A percentile compares a stretch with the other conserved stretches of the same genome.
Evolutionary conservation across 148 eudicot genomes (phyloP).

Genomic region (Cornus controversa): DNA sequence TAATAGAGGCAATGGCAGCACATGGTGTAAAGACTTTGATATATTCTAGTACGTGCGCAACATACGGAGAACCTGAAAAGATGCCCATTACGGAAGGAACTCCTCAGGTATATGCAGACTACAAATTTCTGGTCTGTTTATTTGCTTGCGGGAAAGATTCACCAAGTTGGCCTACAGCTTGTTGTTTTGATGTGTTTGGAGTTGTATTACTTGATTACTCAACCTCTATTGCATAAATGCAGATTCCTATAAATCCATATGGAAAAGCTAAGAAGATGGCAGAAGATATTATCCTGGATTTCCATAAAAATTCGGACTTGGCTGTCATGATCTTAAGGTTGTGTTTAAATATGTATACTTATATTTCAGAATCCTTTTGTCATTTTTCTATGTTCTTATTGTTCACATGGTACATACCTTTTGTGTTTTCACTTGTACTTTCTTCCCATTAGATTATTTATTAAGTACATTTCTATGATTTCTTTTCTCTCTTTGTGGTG

Average conservation of each 20-base stretch:
- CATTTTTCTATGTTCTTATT: not conserved
- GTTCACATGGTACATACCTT: not conserved
- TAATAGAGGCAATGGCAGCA: constrained; percentile 82
- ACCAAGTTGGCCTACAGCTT: not conserved
- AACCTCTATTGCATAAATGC: constrained; percentile 23
- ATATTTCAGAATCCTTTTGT: not conserved
- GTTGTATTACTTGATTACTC: not conserved
- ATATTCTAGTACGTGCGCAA: constrained; percentile 99
- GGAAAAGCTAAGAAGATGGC: constrained; percentile 99
- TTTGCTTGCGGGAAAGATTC: not conserved
- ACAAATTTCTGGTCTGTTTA: not conserved
- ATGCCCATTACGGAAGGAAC: constrained; percentile 98
- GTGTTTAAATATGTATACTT: not conserved
- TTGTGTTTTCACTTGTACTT: not conserved
- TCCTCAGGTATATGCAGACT: constrained; percentile 59
- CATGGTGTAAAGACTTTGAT: constrained; percentile 75
- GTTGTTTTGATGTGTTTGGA: constrained; percentile 6
- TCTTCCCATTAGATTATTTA: not conserved
- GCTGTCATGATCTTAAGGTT: constrained; percentile 94
- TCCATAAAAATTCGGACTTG: constrained; percentile 69
- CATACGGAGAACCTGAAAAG: constrained; percentile 94
- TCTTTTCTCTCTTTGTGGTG: not conserved
- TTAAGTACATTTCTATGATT: not conserved
- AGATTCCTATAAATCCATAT: constrained; percentile 94
- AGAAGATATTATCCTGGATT: constrained; percentile 92